Evolutionary conservation across 257 asterid species (phyloP), one percentile per base, ranked within the genome.

Genomic region (Orobanche coerulescens): DNA sequence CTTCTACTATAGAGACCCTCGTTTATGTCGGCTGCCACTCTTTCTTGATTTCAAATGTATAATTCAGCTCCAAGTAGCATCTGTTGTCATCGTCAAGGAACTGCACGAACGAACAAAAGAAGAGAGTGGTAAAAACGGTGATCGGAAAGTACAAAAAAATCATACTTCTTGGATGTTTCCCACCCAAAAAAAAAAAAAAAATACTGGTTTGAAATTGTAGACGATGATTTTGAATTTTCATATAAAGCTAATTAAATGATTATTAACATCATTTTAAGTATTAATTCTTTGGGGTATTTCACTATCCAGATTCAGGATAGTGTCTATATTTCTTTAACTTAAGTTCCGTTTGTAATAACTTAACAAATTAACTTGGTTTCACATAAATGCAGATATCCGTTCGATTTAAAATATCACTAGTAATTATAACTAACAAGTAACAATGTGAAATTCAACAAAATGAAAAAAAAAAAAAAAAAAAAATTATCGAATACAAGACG

Each of bases 11-110:
- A 31, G 52, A 62, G 47, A n/a, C 49, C 50, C 52, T 39, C 18
- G 61, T 65, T 68, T 47, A 63, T 66, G 76, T 64, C 53, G 78
- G 40, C 73, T 69, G 87, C 98, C 98, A 88, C 1, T 88, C 97
- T 80, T 75, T 92, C 95, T 72, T 84, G 87, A 92, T 92, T 23
- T 92, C 98, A 68, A 88, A 92, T 40, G 84, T 78, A 72, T 92
- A 92, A 71, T 88, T 92, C 81, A 92, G 87, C 90, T 88, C 95
- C 95, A 92, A 71, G 82, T 92, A 83, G 81, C 95, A 84, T 80
- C 81, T 80, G 36, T 84, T 86, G 50, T 92, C 98, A 26, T 92
- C 97, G 30, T 92, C 98, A 33, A 92, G 87, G 66, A 92, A 88
- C 98, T 92, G 84, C 72, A 59, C 14, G 11, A 57, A 18, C 11